Evolutionary conservation across 148 eudicot genomes (phyloP), one percentile per base, ranked within the genome.

Genomic region (Nepenthes mirabilis): DNA sequence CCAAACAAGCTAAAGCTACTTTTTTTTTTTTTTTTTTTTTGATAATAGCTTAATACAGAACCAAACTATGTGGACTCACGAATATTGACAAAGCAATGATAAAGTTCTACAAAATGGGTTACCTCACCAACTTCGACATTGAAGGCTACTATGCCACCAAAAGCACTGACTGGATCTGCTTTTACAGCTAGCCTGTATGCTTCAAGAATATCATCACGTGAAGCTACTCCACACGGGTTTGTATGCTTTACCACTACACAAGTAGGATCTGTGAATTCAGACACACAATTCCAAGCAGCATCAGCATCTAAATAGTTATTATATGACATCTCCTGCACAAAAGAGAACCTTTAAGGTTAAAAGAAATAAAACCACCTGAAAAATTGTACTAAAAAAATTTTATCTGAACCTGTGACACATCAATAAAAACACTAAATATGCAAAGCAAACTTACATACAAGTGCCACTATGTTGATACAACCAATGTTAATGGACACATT

Each of bases 281-380:
- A 81, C 50, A 89, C 99, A 72, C 99, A 94, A 53, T 89, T 94
- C 99, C 97, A 94, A 71, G 99, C 99, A 59, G 97, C 99, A 78
- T 89, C 97, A 64, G 99, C 95, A 75, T 94, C 99, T 70, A 94
- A 76, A 77, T 86, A 94, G 72, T 89, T 94, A 68, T 94, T 94
- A 67, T 94, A 94, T 3, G 99, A 94, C 99, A 89, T 94, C 63
- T 89, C 95, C 99, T 94, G 91, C 80, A 78, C 57, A 69, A 64
- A 69, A 34, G 9, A 51, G 33, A 36, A 61, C 3, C 7, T 32
- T 55, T 10, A n/a, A 11, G 52, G 6, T 6, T 11, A 11, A 49
- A 49, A 11, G 11, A 10, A n/a, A 49, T 49, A n/a, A n/a, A 3
- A 49, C 52, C 6, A 49, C 52, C 23, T 23, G 23, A 23, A 23